Base-by-base conservation (phyloP, 2,329 filamentous ascomycete species). In the Conoideocrella luteorostrata region DNA sequence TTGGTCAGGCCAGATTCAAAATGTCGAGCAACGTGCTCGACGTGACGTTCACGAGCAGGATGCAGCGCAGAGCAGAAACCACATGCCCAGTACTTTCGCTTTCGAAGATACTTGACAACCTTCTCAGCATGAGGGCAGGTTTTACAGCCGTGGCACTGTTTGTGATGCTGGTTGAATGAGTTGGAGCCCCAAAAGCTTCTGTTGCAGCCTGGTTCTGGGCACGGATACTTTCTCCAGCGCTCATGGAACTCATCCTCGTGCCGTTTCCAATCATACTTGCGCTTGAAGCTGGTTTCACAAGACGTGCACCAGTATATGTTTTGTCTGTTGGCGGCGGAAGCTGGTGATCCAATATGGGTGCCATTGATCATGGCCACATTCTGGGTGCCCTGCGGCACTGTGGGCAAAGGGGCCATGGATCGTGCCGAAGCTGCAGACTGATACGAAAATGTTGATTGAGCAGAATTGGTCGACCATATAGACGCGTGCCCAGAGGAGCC, bases 231-330 rank as follows among this genome's bases (percentile, higher is more conserved):
- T 50, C 80, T 76, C 67, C 78, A 78, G 43, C 80, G 77, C 66
- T 84, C 80, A 61, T 84, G 80, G 55, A 83, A 82, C 60, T 82
- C 79, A 53, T 83, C 80, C 57, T 84, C 79, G 60, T 85, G 81
- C 24, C 78, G 73, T 60, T 82, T 82, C 81, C 77, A 85, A 59
- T 84, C 79, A 50, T 81, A 80, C 57, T 83, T 83, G 50, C 78
- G 73, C 65, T 80, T 80, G 56, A 84, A 80, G 36, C 77, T 80
- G 39, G 80, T 81, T 58, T 83, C 78, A 60, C 71, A 77, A 15
- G 71, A 74, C 4, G 73, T 77, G 54, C 73, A 77, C 72, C 72
- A 77, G 58, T 76, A 77, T 22, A 74, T 70, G 49, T 75, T 73
- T 37, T 65, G 64, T 53, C 64, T 63, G 44, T 53, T 61, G 41